Conservation (phyloP, 2,329 filamentous ascomycete species). For the Phaeosphaeriaceae sp. region DNA sequence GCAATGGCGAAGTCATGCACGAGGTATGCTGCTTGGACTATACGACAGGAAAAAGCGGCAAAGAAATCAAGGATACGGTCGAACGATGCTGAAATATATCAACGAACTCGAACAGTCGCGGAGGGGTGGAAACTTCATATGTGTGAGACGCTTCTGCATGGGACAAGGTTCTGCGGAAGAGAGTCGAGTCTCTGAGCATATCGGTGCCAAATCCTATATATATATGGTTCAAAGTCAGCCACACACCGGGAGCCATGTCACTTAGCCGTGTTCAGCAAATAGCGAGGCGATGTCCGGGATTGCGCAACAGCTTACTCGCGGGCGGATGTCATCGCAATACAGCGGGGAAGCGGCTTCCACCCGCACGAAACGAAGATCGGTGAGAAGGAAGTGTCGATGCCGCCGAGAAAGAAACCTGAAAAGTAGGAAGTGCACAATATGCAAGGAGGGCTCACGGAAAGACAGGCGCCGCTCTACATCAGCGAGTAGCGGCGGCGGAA, state of each 20-base stretch:
- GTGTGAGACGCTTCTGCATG: neutral
- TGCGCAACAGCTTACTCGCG: slow-evolving; percentile 23
- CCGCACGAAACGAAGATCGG: slow-evolving; percentile 18
- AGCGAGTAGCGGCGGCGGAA: slow-evolving; percentile 4
- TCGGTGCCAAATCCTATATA: neutral
- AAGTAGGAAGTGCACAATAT: slow-evolving; percentile 10
- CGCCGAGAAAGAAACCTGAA: slow-evolving; percentile 14
- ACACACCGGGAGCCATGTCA: slow-evolving; percentile 15
- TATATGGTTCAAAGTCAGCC: slow-evolving; percentile 5
- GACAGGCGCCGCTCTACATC: slow-evolving; percentile 3
- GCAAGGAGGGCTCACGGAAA: slow-evolving; percentile 4
- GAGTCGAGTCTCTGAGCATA: neutral
- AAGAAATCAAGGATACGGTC: neutral
- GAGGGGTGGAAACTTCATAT: neutral
- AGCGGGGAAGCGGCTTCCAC: slow-evolving; percentile 23
- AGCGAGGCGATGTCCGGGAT: slow-evolving; percentile 19
- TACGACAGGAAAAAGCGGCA: too few relatives aligned
- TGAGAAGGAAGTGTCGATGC: slow-evolving; percentile 9
- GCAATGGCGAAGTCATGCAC: neutral
- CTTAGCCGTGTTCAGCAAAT: slow-evolving; percentile 14
- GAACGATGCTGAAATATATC: neutral
- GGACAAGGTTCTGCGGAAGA: neutral
- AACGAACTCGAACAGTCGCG: neutral
- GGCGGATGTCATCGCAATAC: slow-evolving; percentile 13
- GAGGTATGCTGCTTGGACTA: too few relatives aligned